Percentiles rank a stretch among this genome's conserved stretches.
Conservation (phyloP, 345 rosid species). For the Acer negundo region DNA sequence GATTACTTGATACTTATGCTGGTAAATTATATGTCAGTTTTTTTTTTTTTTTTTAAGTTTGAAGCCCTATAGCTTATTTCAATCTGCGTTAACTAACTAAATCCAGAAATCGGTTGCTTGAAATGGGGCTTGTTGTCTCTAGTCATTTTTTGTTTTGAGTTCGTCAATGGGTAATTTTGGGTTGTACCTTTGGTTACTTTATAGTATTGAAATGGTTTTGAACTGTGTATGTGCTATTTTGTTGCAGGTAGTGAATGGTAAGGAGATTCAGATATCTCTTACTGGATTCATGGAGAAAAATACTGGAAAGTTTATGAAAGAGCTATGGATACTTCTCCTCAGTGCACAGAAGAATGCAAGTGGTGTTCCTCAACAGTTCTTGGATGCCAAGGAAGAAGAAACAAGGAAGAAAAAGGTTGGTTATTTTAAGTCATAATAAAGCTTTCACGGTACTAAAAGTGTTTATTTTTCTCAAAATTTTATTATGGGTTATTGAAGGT, state of each 20-base stretch:
- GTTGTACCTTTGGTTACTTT: background rate
- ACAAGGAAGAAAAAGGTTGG: slow-evolving; percentile 70
- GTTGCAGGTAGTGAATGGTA: slow-evolving; percentile 82
- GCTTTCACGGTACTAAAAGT: background rate
- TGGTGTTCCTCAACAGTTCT: slow-evolving; percentile 89
- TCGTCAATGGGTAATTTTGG: background rate
- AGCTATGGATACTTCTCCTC: slow-evolving; percentile 91
- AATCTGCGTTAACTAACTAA: background rate
- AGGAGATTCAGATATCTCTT: slow-evolving; percentile 80
- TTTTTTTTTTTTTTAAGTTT: background rate
- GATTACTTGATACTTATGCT: background rate
- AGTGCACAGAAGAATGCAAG: slow-evolving; percentile 88
- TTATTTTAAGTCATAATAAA: slow-evolving; percentile 14
- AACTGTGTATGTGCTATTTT: background rate
- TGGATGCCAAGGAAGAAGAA: slow-evolving; percentile 90
- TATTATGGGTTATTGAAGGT: slow-evolving; percentile 47
- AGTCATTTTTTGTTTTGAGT: background rate
- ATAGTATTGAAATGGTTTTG: background rate
- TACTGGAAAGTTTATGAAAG: slow-evolving; percentile 95
- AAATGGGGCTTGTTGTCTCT: slow-evolving; percentile 22
- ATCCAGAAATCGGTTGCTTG: slow-evolving; percentile 9
- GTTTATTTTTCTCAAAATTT: slow-evolving; percentile 16
- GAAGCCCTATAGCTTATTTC: background rate
- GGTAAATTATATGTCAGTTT: background rate
- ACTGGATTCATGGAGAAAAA: slow-evolving; percentile 99